phyloP scores from a whole-genome alignment of 768 basidiomycete species.

The Coprinopsis marcescibilis region DNA sequence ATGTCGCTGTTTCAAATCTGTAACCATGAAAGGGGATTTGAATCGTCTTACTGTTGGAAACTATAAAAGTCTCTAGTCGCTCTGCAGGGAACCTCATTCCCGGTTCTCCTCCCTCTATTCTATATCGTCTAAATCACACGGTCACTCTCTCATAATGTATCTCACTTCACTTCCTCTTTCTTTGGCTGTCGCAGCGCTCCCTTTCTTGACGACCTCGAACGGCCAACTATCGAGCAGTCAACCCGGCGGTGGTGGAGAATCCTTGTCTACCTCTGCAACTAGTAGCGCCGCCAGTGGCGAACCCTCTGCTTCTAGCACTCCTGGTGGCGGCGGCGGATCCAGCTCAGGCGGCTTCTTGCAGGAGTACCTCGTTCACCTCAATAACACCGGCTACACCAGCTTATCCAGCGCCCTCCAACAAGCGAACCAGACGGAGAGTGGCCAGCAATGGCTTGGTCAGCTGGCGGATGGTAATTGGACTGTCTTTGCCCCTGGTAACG shows the following conservation, averaged over 20 bases:
- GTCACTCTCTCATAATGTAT: neutral
- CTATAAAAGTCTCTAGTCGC: too few relatives aligned
- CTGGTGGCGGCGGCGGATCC: neutral
- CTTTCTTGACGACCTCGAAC: neutral
- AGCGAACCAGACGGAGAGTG: slow-evolving; percentile 39
- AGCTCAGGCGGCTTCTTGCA: slow-evolving; percentile 1
- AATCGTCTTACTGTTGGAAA: too few relatives aligned
- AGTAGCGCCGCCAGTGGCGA: neutral
- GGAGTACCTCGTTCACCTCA: slow-evolving; percentile 21
- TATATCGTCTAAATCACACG: too few relatives aligned
- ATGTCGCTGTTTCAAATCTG: too few relatives aligned
- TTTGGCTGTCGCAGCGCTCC: slow-evolving; percentile 4
- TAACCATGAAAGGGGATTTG: too few relatives aligned
- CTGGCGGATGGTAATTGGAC: slow-evolving; percentile 40
- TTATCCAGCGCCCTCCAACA: slow-evolving; percentile 34
- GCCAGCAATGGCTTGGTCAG: slow-evolving; percentile 34
- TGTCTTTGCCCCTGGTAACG: slow-evolving; percentile 52
- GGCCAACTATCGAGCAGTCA: neutral
- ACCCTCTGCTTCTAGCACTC: neutral
- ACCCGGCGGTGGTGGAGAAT: too few relatives aligned
- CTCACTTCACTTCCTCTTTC: slow-evolving; percentile 4
- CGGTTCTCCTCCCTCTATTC: neutral
- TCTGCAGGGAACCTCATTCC: too few relatives aligned
- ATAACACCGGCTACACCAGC: slow-evolving; percentile 32
- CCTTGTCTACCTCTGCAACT: neutral